Evolutionary conservation across 1,284 basidiomycete genomes (phyloP).

Genomic region (Fomitopsis schrenkii): DNA sequence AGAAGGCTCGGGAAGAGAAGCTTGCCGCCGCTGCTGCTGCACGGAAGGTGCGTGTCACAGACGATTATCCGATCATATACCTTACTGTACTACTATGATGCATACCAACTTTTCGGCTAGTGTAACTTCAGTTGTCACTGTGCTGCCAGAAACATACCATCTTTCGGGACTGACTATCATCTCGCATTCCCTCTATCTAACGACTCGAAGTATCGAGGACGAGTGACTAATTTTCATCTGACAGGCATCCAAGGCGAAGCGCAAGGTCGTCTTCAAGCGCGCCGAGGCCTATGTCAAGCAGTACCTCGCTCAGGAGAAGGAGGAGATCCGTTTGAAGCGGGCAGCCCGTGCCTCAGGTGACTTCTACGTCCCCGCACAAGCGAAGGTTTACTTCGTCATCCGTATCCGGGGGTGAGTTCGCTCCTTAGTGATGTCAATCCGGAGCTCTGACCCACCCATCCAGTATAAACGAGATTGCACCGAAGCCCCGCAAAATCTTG

Average conservation of each 20-base stretch:
- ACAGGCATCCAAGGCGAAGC: conserved; percentile 86
- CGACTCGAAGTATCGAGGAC: neutral
- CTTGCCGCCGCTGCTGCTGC: conserved; percentile 82
- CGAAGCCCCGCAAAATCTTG: conserved; percentile 98
- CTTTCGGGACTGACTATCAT: conserved; percentile 89
- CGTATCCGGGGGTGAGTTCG: conserved; percentile 86
- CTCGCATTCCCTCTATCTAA: neutral
- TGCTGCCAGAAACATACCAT: conserved; percentile 92
- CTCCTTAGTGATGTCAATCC: neutral
- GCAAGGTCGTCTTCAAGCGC: conserved; percentile 99
- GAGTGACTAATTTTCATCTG: conserved; percentile 26
- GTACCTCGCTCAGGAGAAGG: conserved; percentile 89
- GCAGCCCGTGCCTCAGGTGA: conserved; percentile 91
- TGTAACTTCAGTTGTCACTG: conserved; percentile 41
- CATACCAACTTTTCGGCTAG: conserved; percentile 82
- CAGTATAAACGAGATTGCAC: conserved; percentile 99
- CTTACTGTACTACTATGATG: conserved; percentile 60
- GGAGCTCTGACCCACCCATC: neutral
- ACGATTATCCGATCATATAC: neutral
- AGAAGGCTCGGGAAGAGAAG: conserved; percentile 96
- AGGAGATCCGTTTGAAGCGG: conserved; percentile 95
- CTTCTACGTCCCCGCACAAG: conserved; percentile 95
- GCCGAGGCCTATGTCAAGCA: conserved; percentile 99
- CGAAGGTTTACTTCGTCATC: conserved; percentile 98
- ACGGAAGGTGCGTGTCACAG: conserved; percentile 75